A percentile compares a stretch with the other conserved stretches of the same genome.
phyloP scores from a whole-genome alignment of 345 rosid genomes.

The Raphanus sativus region DNA sequence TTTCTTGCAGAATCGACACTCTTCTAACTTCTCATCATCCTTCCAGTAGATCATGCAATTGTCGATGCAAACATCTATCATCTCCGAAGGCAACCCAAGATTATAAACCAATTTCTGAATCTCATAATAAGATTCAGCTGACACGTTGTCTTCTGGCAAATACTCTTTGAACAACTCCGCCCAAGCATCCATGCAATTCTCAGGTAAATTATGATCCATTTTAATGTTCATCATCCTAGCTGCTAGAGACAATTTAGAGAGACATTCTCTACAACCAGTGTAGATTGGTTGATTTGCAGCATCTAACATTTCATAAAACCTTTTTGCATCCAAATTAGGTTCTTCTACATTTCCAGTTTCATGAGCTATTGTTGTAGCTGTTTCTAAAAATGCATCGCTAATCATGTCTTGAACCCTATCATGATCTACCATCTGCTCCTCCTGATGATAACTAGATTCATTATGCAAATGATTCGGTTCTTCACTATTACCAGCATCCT shows the following conservation, averaged over 20 bases:
- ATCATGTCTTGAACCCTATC: too few species aligned
- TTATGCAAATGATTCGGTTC: too few species aligned
- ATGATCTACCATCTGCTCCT: not conserved
- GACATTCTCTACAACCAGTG: too few species aligned
- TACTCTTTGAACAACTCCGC: not conserved
- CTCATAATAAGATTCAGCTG: not conserved
- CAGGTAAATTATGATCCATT: not conserved
- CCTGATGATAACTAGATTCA: too few species aligned
- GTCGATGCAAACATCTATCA: not conserved
- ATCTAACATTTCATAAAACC: too few species aligned
- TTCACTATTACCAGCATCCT: too few species aligned
- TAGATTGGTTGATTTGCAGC: too few species aligned
- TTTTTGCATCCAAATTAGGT: too few species aligned
- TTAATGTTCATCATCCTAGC: not conserved
- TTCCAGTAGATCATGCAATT: not conserved
- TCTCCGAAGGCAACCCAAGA: not conserved
- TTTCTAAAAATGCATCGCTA: too few species aligned
- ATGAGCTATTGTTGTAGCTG: too few species aligned
- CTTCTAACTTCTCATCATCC: not conserved
- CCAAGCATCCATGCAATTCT: not conserved
- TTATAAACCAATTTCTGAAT: not conserved
- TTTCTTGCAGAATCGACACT: not conserved
- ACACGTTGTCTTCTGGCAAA: not conserved
- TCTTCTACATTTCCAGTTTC: too few species aligned
- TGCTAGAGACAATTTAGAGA: not conserved